These are phyloP conservation scores for Sambucus nigra DNA, from an alignment of 129 eudicot genomes.

Conservation along the genomic window DNA sequence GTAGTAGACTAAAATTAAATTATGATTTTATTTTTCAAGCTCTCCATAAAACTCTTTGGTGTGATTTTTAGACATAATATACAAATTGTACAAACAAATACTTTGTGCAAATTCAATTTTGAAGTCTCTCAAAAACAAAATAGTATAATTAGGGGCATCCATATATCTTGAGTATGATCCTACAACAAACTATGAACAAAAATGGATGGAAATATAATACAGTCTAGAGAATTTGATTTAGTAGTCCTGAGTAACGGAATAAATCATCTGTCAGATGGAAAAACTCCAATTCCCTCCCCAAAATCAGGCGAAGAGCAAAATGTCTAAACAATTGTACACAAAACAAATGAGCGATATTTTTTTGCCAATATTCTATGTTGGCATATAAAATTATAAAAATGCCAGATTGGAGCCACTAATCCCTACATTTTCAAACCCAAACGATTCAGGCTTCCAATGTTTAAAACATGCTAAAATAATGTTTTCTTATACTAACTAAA, in stretches of 20 bases:
- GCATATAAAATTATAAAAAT: constrained; percentile 17
- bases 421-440: too few relatives aligned
- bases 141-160: not conserved
- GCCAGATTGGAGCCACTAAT: too few relatives aligned
- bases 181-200: not conserved
- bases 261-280: constrained; percentile 1
- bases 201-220: not conserved
- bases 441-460: not conserved
- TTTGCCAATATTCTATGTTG: constrained; percentile 16
- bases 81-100: too few relatives aligned
- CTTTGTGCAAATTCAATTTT: not conserved
- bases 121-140: not conserved
- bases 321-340: not conserved
- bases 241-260: constrained; percentile 4
- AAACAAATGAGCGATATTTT: not conserved
- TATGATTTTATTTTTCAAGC: too few relatives aligned
- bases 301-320: not conserved
- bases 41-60: too few relatives aligned
- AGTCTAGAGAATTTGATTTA: constrained; percentile 5
- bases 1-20: too few relatives aligned
- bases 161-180: not conserved
- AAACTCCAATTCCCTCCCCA: not conserved
- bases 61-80: too few relatives aligned
- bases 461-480: constrained; percentile 15
- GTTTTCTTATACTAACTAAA: too few relatives aligned